A percentile compares a stretch with the other conserved stretches of the same genome.
Evolutionary conservation across 2,329 filamentous ascomycete genomes (phyloP).

Genomic region (Arthrobotrys sphaeroides): DNA sequence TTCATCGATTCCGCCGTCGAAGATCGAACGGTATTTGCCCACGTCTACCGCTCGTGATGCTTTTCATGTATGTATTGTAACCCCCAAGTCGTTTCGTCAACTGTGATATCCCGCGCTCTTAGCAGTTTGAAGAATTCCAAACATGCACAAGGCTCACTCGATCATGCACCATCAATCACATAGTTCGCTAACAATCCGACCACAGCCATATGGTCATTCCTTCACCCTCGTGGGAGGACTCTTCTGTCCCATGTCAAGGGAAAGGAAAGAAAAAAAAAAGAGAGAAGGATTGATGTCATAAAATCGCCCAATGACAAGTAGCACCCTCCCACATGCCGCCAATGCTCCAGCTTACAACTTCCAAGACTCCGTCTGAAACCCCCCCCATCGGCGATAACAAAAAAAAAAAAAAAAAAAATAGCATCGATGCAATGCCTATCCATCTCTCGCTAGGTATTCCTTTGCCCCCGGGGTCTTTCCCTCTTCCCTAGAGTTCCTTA

Average conservation of each 20-base stretch:
- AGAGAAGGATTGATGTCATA: constrained; percentile 47
- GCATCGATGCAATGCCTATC: constrained; percentile 14
- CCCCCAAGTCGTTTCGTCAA: constrained; percentile 15
- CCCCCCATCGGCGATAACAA: constrained; percentile 32
- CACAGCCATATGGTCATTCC: neutral
- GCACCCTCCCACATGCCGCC: constrained; percentile 10
- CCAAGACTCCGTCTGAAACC: constrained; percentile 38
- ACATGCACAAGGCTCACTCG: constrained; percentile 22
- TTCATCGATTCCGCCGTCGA: neutral
- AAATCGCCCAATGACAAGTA: neutral
- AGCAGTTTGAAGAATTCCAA: neutral
- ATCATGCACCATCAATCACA: constrained; percentile 17
- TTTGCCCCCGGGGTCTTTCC: constrained; percentile 4
- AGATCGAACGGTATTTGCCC: constrained; percentile 16
- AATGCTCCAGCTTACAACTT: constrained; percentile 17
- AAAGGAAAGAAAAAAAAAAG: neutral
- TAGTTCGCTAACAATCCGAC: constrained; percentile 1
- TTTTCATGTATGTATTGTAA: neutral
- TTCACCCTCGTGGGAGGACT: neutral
- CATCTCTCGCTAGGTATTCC: neutral
- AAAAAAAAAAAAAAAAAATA: too few species aligned
- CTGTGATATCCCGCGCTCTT: constrained; percentile 11
- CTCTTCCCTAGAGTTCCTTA: neutral
- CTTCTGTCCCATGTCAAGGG: too few species aligned
- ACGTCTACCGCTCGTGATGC: neutral